phyloP scores from a whole-genome alignment of 495 filamentous ascomycete species.

The Aspergillus conjunctus region DNA sequence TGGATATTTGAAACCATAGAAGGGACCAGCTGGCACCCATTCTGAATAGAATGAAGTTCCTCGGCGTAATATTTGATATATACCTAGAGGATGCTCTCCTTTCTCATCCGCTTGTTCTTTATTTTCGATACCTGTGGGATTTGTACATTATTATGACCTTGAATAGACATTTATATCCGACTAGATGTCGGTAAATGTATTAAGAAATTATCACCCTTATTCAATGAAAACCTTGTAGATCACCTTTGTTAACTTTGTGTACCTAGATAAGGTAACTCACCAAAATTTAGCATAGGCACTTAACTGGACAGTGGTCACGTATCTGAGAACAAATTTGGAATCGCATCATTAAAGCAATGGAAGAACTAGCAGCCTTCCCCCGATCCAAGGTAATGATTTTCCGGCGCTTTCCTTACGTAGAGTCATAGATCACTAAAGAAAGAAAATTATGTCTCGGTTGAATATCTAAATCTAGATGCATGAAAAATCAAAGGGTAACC shows the following conservation, averaged over 20 bases:
- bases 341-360: too few relatives aligned
- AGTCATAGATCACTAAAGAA: too few relatives aligned
- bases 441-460: not conserved
- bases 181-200: not conserved
- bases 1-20: slow-evolving; percentile 1
- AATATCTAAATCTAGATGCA: not conserved
- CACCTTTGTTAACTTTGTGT: not conserved
- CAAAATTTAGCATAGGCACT: too few relatives aligned
- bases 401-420: not conserved
- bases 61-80: not conserved
- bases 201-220: not conserved
- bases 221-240: not conserved
- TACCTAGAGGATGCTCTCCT: not conserved
- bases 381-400: not conserved
- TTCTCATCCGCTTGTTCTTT: slow-evolving; percentile 6
- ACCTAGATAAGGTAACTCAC: not conserved
- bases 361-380: too few relatives aligned
- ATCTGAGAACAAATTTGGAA: too few relatives aligned
- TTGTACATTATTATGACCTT: slow-evolving; percentile 24
- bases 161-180: slow-evolving; percentile 4
- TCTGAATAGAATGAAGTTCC: not conserved
- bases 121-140: slow-evolving; percentile 17
- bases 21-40: not conserved
- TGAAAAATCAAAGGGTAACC: not conserved
- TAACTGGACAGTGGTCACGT: too few relatives aligned